Conservation (phyloP, 2,329 filamentous ascomycete species). For the Pestalotiopsis sp. region DNA sequence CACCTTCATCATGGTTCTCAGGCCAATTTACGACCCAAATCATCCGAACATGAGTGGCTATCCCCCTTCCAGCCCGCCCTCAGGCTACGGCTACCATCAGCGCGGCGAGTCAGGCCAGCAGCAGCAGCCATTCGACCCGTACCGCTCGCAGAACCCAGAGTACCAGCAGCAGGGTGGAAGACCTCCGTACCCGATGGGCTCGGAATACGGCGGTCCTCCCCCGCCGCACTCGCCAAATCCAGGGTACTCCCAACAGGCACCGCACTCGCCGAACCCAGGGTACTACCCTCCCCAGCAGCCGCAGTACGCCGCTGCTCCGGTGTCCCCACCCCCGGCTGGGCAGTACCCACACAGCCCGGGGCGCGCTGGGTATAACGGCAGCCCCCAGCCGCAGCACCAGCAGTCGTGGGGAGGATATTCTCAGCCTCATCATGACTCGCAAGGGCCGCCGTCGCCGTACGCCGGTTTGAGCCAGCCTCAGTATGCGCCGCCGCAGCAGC, state of each 20-base stretch:
- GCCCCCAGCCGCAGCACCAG: not conserved
- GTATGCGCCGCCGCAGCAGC: not conserved
- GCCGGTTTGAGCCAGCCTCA: not conserved
- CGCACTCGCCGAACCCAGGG: not conserved
- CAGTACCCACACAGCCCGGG: slow-evolving; percentile 5
- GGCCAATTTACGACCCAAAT: not conserved
- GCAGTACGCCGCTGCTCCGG: slow-evolving; percentile 1
- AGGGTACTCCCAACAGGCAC: not conserved
- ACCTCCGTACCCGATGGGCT: not conserved
- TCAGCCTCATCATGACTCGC: not conserved
- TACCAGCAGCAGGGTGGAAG: not conserved
- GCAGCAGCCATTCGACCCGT: not conserved
- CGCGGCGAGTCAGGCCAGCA: not conserved
- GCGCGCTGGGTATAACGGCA: not conserved
- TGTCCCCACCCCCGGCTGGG: slow-evolving; percentile 5
- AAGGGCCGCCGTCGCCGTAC: not conserved
- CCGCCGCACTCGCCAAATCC: not conserved
- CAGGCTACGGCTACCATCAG: not conserved
- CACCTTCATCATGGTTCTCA: slow-evolving; percentile 3
- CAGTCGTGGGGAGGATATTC: not conserved
- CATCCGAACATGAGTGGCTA: not conserved
- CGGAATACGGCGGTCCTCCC: not conserved
- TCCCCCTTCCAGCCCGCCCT: not conserved
- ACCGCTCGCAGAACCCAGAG: not conserved
- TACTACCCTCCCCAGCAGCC: slow-evolving; percentile 6